phyloP scores from a whole-genome alignment of 768 basidiomycete genomes.

The Leccinum incarnatum region DNA sequence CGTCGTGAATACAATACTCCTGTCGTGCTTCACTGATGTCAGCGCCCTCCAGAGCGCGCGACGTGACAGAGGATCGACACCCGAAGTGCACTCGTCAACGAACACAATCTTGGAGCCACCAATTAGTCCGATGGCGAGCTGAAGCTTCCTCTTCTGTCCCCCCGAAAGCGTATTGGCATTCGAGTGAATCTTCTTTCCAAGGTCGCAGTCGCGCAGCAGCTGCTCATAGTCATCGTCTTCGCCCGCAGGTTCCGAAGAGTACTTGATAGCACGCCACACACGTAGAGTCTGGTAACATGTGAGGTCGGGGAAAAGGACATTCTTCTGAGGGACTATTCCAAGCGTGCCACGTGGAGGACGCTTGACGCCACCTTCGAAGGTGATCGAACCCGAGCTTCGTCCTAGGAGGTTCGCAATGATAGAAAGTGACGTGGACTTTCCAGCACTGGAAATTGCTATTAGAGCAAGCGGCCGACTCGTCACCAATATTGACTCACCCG shows the following conservation, averaged over 20 bases:
- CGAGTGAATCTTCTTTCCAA: constrained; percentile 64
- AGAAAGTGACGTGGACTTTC: constrained; percentile 70
- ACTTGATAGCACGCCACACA: constrained; percentile 54
- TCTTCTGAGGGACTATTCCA: constrained; percentile 81
- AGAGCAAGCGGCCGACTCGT: neutral
- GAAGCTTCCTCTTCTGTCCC: constrained; percentile 81
- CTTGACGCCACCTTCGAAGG: constrained; percentile 50
- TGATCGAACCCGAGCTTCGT: constrained; percentile 55
- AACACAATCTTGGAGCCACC: constrained; percentile 69
- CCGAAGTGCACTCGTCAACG: constrained; percentile 74
- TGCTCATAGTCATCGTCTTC: too few relatives aligned
- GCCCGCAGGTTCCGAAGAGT: too few relatives aligned
- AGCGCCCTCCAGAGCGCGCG: constrained; percentile 76
- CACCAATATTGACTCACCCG: constrained; percentile 39
- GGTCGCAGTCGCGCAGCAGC: constrained; percentile 67
- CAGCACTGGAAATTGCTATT: constrained; percentile 48
- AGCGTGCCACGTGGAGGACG: constrained; percentile 61
- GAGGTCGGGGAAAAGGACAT: constrained; percentile 76
- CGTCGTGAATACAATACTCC: constrained; percentile 75
- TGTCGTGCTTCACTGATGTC: constrained; percentile 60
- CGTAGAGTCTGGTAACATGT: constrained; percentile 70
- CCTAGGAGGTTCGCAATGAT: constrained; percentile 29
- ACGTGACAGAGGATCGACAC: constrained; percentile 78
- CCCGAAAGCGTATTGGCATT: constrained; percentile 69
- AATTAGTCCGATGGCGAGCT: constrained; percentile 76